phyloP scores from a whole-genome alignment of 768 basidiomycete genomes.

The Astraeus odoratus region DNA sequence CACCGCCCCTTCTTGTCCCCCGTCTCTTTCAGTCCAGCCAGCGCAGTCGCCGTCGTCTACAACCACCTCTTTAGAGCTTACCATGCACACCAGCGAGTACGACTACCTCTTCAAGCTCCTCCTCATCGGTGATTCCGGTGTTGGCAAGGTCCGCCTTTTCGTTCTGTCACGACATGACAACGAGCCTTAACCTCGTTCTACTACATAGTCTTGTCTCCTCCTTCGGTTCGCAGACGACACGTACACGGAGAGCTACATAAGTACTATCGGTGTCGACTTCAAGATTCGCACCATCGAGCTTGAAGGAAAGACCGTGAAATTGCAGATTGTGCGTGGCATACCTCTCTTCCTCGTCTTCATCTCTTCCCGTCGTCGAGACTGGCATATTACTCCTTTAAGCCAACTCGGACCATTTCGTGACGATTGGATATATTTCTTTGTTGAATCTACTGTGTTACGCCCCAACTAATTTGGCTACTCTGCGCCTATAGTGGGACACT shows the following conservation, averaged over 20 bases:
- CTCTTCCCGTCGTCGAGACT: neutral
- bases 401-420: neutral
- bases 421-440: neutral
- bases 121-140: slow-evolving; percentile 93
- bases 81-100: slow-evolving; percentile 90
- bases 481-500: slow-evolving; percentile 75
- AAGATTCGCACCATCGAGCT: slow-evolving; percentile 99
- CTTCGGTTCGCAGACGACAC: slow-evolving; percentile 94
- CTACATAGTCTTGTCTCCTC: slow-evolving; percentile 77
- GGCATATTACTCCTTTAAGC: neutral
- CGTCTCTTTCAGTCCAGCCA: slow-evolving; percentile 30
- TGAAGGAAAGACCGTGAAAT: slow-evolving; percentile 96
- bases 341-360: slow-evolving; percentile 3
- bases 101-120: slow-evolving; percentile 95
- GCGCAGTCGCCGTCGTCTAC: slow-evolving; percentile 24
- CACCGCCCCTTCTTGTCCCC: slow-evolving; percentile 32
- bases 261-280: slow-evolving; percentile 97
- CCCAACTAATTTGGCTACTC: slow-evolving; percentile 13
- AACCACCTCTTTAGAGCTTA: slow-evolving; percentile 22
- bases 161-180: slow-evolving; percentile 10
- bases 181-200: slow-evolving; percentile 18
- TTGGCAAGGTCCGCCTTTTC: slow-evolving; percentile 69
- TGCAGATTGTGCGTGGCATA: slow-evolving; percentile 80
- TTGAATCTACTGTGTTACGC: neutral
- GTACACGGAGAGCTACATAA: slow-evolving; percentile 96